Evolutionary conservation across 306 rosid species (phyloP).

Genomic region (Glycine latifolia): DNA sequence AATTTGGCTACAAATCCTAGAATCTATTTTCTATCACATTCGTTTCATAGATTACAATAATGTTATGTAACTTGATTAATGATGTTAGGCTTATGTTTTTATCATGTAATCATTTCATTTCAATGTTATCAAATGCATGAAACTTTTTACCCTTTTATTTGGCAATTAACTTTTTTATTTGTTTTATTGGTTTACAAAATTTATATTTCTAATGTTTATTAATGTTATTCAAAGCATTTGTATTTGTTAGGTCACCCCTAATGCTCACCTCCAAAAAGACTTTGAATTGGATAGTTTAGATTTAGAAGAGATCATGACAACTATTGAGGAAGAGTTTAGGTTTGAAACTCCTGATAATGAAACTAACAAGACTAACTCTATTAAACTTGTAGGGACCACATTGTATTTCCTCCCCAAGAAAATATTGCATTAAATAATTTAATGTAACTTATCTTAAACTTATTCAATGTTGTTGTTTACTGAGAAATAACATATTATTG

Average conservation of each 20-base stretch:
- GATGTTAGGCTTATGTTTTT: neutral
- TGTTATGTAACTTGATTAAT: neutral
- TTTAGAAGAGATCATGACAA: slow-evolving; percentile 88
- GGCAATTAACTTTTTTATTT: too few relatives aligned
- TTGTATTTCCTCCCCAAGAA: too few relatives aligned
- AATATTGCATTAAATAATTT: too few relatives aligned
- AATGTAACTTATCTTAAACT: too few relatives aligned
- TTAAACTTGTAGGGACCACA: too few relatives aligned
- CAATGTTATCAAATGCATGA: neutral
- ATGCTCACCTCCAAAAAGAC: slow-evolving; percentile 81
- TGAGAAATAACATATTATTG: too few relatives aligned
- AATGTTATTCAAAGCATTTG: neutral
- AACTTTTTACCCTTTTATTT: neutral
- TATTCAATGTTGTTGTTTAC: too few relatives aligned
- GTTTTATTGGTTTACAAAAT: neutral
- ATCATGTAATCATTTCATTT: neutral
- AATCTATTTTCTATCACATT: too few relatives aligned
- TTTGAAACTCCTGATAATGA: slow-evolving; percentile 91
- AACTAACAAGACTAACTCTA: too few relatives aligned
- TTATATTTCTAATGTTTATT: neutral
- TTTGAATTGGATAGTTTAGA: slow-evolving; percentile 94
- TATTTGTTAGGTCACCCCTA: slow-evolving; percentile 71
- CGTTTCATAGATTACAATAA: too few relatives aligned
- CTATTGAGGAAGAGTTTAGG: slow-evolving; percentile 92
- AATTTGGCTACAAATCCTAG: too few relatives aligned